Evolutionary conservation across 306 rosid genomes (phyloP).

Genomic region (Dalbergia cultrata): DNA sequence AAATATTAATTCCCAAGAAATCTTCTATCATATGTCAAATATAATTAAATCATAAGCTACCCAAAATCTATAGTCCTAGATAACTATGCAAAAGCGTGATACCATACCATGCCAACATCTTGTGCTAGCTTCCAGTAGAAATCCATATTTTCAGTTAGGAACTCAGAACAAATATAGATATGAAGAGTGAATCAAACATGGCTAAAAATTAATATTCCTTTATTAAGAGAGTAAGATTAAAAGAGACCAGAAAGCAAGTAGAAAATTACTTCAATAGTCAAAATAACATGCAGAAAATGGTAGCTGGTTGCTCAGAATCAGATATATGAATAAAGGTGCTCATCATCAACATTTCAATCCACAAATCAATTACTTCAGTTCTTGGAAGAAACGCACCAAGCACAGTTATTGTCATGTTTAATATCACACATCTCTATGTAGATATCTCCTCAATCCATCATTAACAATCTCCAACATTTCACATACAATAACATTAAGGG

Average conservation of each 20-base stretch:
- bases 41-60: conserved; percentile 33
- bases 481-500: not conserved
- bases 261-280: not conserved
- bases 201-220: not conserved
- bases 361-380: not conserved
- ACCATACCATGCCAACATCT: conserved; percentile 4
- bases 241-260: not conserved
- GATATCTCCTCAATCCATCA: not conserved
- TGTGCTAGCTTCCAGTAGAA: conserved; percentile 14
- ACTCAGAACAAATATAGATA: not conserved
- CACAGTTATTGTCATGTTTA: not conserved
- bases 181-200: not conserved
- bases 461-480: conserved; percentile 3
- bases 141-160: conserved; percentile 19
- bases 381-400: conserved; percentile 17
- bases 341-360: conserved; percentile 5
- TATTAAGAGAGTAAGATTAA: no score
- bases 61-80: conserved; percentile 3
- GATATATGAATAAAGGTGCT: not conserved
- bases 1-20: conserved; percentile 17
- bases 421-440: not conserved
- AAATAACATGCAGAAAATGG: not conserved
- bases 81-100: conserved; percentile 8
- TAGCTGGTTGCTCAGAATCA: not conserved
- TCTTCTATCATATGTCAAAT: conserved; percentile 21